Conservation (phyloP, 2,329 filamentous ascomycete genomes). For the Macroventuria anomochaeta region DNA sequence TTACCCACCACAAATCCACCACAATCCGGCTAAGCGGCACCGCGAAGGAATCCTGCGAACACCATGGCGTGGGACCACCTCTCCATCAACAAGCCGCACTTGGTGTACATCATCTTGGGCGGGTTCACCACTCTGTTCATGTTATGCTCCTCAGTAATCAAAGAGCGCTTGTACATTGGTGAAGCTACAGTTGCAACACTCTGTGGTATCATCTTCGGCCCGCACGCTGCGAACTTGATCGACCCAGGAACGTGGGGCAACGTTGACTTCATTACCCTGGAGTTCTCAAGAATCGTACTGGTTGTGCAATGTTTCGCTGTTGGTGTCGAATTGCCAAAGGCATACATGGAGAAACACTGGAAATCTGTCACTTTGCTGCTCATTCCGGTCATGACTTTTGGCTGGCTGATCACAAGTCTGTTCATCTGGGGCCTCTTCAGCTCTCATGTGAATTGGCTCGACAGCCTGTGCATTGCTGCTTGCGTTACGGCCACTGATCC, state of each 20-base stretch:
- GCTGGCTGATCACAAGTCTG: slow-evolving; percentile 90
- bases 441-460: slow-evolving; percentile 80
- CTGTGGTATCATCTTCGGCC: slow-evolving; percentile 87
- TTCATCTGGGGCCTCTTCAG: slow-evolving; percentile 92
- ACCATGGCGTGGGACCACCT: slow-evolving; percentile 80
- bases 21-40: slow-evolving; percentile 19
- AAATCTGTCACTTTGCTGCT: slow-evolving; percentile 86
- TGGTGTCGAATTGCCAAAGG: slow-evolving; percentile 86
- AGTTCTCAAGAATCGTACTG: slow-evolving; percentile 87
- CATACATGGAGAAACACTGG: slow-evolving; percentile 99
- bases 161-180: slow-evolving; percentile 97
- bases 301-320: slow-evolving; percentile 94
- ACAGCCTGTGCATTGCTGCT: slow-evolving; percentile 84
- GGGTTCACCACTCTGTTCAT: slow-evolving; percentile 98
- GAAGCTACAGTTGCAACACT: slow-evolving; percentile 94
- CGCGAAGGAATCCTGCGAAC: slow-evolving; percentile 12
- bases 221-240: slow-evolving; percentile 81
- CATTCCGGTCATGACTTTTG: slow-evolving; percentile 95
- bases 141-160: slow-evolving; percentile 97
- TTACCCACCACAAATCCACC: slow-evolving; percentile 7
- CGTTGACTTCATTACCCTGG: slow-evolving; percentile 83
- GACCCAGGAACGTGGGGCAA: slow-evolving; percentile 79
- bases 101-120: slow-evolving; percentile 98
- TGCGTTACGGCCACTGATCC: slow-evolving; percentile 98
- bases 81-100: slow-evolving; percentile 88